Percentiles rank a stretch among this genome's conserved stretches.
phyloP scores from a whole-genome alignment of 2,329 filamentous ascomycete species.

The Venturia aucupariae region DNA sequence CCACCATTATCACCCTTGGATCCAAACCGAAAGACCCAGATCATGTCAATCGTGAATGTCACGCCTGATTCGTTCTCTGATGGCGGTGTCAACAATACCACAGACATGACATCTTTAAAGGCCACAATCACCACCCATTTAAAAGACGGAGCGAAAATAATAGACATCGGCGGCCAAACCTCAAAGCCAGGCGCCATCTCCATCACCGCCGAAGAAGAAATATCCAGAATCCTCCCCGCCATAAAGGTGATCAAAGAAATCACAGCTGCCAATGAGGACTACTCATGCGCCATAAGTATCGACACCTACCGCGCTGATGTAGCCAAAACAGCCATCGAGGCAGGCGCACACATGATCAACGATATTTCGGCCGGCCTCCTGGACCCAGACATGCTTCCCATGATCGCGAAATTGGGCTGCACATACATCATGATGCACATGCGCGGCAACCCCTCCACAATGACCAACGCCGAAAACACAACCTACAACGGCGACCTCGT shows the following conservation, averaged over 20 bases:
- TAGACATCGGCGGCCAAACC: slow-evolving; percentile 90
- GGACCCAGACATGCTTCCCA: slow-evolving; percentile 69
- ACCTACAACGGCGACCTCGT: slow-evolving; percentile 61
- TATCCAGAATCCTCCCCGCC: slow-evolving; percentile 68
- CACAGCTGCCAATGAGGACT: slow-evolving; percentile 24
- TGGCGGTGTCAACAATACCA: slow-evolving; percentile 48
- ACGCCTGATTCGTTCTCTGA: slow-evolving; percentile 98
- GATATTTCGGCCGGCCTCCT: slow-evolving; percentile 73
- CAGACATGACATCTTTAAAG: slow-evolving; percentile 41
- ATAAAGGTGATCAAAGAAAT: slow-evolving; percentile 39
- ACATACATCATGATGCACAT: slow-evolving; percentile 88
- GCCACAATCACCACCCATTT: slow-evolving; percentile 55
- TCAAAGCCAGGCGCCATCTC: slow-evolving; percentile 68
- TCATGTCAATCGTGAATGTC: slow-evolving; percentile 93
- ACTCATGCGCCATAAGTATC: slow-evolving; percentile 62
- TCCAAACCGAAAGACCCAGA: slow-evolving; percentile 15
- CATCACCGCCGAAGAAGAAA: slow-evolving; percentile 64
- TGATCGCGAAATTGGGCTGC: slow-evolving; percentile 66
- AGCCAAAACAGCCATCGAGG: slow-evolving; percentile 63
- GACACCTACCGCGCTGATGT: slow-evolving; percentile 89
- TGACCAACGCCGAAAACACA: slow-evolving; percentile 54
- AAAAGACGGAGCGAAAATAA: slow-evolving; percentile 63
- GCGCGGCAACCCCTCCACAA: slow-evolving; percentile 77
- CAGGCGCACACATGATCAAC: slow-evolving; percentile 88
- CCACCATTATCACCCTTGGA: neutral